Percentiles rank a stretch among this genome's conserved stretches.
phyloP scores from a whole-genome alignment of 306 rosid genomes.

The Acacia confusa region DNA sequence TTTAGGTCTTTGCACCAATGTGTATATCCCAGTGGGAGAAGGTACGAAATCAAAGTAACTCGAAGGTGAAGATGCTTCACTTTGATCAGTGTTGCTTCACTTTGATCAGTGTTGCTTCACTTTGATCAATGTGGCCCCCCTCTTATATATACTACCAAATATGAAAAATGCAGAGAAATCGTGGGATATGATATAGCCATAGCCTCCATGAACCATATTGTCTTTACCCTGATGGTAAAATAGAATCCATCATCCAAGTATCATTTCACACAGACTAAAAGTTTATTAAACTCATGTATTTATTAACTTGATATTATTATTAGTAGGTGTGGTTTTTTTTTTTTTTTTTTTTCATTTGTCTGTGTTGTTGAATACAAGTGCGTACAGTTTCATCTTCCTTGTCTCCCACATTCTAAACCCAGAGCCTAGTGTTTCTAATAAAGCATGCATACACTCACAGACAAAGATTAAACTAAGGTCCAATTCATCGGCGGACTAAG shows the following conservation, averaged over 20 bases:
- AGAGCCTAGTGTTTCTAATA: constrained; percentile 5
- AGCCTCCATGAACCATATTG: background rate
- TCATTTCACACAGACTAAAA: background rate
- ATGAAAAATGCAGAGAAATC: background rate
- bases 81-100: background rate
- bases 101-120: background rate
- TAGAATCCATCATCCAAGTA: background rate
- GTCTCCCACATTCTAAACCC: constrained; percentile 37
- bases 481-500: constrained; percentile 6
- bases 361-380: background rate
- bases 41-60: background rate
- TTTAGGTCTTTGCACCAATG: background rate
- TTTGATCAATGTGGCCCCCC: background rate
- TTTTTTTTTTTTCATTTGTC: background rate
- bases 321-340: background rate
- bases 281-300: background rate
- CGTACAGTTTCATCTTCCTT: background rate
- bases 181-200: no score
- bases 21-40: background rate
- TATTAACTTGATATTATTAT: background rate
- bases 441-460: background rate
- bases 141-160: background rate
- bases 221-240: background rate
- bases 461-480: background rate
- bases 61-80: background rate